Conservation (phyloP, 2,329 filamentous ascomycete species). For the Ophiosphaerella korrae region DNA sequence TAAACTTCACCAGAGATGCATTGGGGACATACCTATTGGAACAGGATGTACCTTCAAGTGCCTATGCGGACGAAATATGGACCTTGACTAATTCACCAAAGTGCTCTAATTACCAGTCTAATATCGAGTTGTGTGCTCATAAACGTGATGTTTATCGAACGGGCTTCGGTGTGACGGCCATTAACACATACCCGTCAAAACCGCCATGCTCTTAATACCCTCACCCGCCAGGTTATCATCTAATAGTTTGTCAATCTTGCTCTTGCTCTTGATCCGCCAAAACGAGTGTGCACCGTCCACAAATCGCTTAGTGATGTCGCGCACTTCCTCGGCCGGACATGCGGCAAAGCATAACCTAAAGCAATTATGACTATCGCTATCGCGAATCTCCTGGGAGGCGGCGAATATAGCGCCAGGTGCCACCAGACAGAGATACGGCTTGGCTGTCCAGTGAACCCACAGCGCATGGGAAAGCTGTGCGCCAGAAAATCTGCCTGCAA, state of each 20-base stretch:
- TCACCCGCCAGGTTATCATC: conserved; percentile 42
- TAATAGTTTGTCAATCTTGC: conserved; percentile 67
- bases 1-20: too few relatives aligned
- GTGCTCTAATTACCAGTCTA: too few relatives aligned
- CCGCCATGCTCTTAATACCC: conserved; percentile 31
- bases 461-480: conserved; percentile 67
- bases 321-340: conserved; percentile 73
- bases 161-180: not conserved
- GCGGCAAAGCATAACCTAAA: conserved; percentile 85
- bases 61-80: too few relatives aligned
- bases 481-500: conserved; percentile 62
- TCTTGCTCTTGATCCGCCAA: conserved; percentile 73
- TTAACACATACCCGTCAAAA: conserved; percentile 41
- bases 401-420: conserved; percentile 76
- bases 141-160: not conserved
- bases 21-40: too few relatives aligned
- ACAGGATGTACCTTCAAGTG: too few relatives aligned
- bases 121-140: not conserved
- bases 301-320: conserved; percentile 66
- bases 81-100: too few relatives aligned
- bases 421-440: conserved; percentile 72
- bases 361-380: conserved; percentile 70
- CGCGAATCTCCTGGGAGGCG: conserved; percentile 64
- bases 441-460: conserved; percentile 72
- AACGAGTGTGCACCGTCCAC: conserved; percentile 73